Percentiles rank a stretch among this genome's conserved stretches.
phyloP scores from a whole-genome alignment of 2,329 filamentous ascomycete genomes.

The Aspergillus vadensis region DNA sequence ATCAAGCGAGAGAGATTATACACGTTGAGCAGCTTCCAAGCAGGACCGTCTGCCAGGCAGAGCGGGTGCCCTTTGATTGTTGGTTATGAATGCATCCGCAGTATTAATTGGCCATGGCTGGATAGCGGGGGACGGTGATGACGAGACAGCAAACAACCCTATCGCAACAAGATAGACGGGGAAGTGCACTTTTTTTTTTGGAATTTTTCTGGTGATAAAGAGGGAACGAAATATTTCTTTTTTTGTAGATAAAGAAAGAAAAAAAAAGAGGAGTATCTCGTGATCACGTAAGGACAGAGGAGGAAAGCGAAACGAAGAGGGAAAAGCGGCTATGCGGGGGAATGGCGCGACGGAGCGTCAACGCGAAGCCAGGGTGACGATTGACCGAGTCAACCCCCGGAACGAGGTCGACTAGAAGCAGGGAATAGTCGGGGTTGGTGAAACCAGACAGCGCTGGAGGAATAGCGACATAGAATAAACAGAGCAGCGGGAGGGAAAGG shows the following conservation, averaged over 20 bases:
- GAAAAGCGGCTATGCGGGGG: constrained; percentile 28
- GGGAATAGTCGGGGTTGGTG: neutral
- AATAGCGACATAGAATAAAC: constrained; percentile 5
- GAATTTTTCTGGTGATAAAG: neutral
- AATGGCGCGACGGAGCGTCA: constrained; percentile 28
- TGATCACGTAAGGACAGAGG: constrained; percentile 19
- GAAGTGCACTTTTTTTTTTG: neutral
- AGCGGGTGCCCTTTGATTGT: constrained; percentile 43
- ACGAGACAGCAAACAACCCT: constrained; percentile 18
- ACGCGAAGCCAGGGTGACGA: constrained; percentile 29
- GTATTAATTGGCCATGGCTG: constrained; percentile 44
- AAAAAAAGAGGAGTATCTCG: constrained; percentile 8
- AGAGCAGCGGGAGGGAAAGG: neutral
- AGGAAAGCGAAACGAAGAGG: constrained; percentile 15
- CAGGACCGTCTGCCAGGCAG: constrained; percentile 48
- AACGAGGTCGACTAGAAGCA: constrained; percentile 18
- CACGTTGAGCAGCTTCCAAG: constrained; percentile 28
- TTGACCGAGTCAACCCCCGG: constrained; percentile 27
- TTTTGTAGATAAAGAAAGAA: constrained; percentile 10
- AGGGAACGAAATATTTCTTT: neutral
- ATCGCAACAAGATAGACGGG: constrained; percentile 24
- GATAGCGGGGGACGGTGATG: constrained; percentile 17
- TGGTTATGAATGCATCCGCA: constrained; percentile 45
- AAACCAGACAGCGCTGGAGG: neutral
- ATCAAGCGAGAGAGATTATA: constrained; percentile 7